Conservation (phyloP, 2,329 filamentous ascomycete species). For the Pseudocercospora macadamiae region DNA sequence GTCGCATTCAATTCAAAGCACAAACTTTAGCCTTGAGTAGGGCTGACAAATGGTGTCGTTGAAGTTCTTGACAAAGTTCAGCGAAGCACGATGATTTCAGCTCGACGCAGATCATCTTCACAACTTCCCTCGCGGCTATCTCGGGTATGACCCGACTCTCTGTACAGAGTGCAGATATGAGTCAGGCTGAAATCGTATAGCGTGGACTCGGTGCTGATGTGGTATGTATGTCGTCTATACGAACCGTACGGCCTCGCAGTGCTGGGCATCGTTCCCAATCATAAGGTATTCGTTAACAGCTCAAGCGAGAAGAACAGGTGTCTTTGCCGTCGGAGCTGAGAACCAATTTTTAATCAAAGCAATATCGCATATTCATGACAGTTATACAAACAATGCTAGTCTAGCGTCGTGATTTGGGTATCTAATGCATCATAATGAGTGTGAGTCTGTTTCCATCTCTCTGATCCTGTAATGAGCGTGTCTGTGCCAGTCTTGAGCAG, state of each 20-base stretch:
- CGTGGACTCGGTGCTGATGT: neutral
- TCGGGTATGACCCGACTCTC: neutral
- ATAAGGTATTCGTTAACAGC: too few relatives aligned
- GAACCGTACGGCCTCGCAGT: too few relatives aligned
- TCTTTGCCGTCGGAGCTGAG: too few relatives aligned
- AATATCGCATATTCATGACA: neutral
- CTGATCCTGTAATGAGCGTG: neutral
- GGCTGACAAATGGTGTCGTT: neutral
- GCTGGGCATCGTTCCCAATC: too few relatives aligned
- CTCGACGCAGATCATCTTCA: too few relatives aligned
- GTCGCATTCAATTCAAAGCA: too few relatives aligned
- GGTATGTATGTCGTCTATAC: too few relatives aligned
- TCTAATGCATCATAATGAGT: neutral
- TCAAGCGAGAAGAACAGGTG: too few relatives aligned
- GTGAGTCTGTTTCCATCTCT: neutral
- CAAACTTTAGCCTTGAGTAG: neutral
- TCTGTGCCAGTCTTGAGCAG: neutral
- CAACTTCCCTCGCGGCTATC: neutral
- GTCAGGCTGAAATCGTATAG: neutral
- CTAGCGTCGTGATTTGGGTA: neutral
- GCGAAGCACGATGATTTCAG: neutral
- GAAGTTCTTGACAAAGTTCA: neutral
- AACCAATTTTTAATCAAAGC: too few relatives aligned
- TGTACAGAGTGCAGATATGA: neutral
- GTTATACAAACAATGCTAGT: neutral